Percentiles rank a stretch among this genome's conserved stretches.
phyloP scores from a whole-genome alignment of 768 basidiomycete genomes.

The Boletus vermiculosoides region DNA sequence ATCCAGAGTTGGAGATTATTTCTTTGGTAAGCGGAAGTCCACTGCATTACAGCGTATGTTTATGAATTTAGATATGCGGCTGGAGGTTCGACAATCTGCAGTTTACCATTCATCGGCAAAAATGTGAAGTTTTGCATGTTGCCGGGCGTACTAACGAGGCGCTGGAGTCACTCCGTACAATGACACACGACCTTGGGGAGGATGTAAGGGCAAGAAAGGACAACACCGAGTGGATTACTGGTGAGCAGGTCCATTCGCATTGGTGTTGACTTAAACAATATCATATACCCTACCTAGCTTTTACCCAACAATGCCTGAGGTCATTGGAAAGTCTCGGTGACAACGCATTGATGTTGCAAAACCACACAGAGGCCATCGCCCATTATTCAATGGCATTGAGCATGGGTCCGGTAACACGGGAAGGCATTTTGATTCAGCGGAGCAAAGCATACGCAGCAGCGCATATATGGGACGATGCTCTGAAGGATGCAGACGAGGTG shows the following conservation, averaged over 20 bases:
- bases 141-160: neutral
- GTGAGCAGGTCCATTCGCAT: neutral
- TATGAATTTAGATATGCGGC: conserved; percentile 7
- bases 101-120: neutral
- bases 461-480: neutral
- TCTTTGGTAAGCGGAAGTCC: neutral
- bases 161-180: neutral
- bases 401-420: neutral
- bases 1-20: neutral
- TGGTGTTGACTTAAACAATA: neutral
- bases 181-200: neutral
- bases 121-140: conserved; percentile 4
- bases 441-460: neutral
- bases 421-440: conserved; percentile 4
- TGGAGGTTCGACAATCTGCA: conserved; percentile 11
- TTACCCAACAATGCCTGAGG: neutral
- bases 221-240: conserved; percentile 1
- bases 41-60: neutral
- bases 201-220: neutral
- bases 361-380: conserved; percentile 3
- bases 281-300: neutral
- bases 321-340: conserved; percentile 4
- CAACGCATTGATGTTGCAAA: neutral
- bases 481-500: conserved; percentile 8
- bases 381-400: neutral